These are phyloP conservation scores for Adansonia rubrostipa DNA, from an alignment of 441 rosid species.

Conservation along the genomic window DNA sequence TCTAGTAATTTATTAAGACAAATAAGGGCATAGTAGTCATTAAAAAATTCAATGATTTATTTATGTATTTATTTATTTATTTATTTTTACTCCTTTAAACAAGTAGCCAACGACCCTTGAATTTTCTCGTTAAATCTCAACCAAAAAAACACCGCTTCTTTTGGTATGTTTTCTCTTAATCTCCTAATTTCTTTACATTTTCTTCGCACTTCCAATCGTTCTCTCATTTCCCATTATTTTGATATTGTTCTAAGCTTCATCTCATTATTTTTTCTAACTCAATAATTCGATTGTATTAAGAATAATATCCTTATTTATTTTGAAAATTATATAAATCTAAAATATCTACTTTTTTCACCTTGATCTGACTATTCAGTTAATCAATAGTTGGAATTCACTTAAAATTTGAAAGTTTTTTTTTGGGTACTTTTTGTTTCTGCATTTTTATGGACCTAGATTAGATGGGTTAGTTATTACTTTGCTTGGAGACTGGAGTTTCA, in stretches of 20 bases:
- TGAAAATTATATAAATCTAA: conserved; percentile 2
- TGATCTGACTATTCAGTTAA: conserved; percentile 13
- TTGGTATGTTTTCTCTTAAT: conserved; percentile 11
- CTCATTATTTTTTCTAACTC: not conserved
- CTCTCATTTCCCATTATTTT: not conserved
- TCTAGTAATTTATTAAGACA: not conserved
- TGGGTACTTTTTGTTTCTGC: not conserved
- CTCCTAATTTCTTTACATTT: not conserved
- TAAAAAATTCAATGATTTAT: not conserved
- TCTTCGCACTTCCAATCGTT: not conserved
- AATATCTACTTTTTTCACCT: not conserved
- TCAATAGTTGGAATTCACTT: not conserved
- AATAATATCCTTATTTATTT: not conserved
- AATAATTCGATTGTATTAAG: not conserved
- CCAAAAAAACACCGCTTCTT: not conserved
- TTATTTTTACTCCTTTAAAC: not conserved
- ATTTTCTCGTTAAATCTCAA: conserved; percentile 16
- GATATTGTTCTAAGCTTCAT: not conserved
- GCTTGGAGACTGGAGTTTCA: not conserved
- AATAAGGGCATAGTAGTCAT: conserved; percentile 17
- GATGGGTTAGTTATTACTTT: not conserved
- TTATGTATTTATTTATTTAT: not conserved
- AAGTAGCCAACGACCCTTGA: not conserved
- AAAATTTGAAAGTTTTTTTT: not conserved
- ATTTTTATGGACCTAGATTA: conserved; percentile 10